phyloP scores from a whole-genome alignment of 2,329 filamentous ascomycete genomes.

The Leptographium flavum region DNA sequence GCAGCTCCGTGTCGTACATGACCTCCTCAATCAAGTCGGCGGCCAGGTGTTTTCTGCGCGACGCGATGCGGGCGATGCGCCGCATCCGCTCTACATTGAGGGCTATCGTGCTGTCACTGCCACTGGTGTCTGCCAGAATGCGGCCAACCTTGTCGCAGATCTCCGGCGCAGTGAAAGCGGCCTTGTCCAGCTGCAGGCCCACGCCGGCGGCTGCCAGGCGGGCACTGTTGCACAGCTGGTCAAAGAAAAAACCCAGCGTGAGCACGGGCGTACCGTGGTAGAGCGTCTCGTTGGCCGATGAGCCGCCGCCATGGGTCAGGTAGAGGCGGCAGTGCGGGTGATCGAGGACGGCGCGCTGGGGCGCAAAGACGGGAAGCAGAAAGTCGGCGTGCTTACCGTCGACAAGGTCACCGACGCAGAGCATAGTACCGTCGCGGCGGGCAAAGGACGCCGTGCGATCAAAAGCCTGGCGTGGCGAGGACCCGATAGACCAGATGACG shows the following conservation, averaged over 20 bases:
- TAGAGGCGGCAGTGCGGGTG: not conserved
- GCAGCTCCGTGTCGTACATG: not conserved
- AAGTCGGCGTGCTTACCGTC: not conserved
- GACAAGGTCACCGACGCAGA: not conserved
- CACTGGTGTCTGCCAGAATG: not conserved
- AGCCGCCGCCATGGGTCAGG: not conserved
- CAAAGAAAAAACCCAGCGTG: not conserved
- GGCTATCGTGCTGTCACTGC: not conserved
- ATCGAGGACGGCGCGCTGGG: not conserved
- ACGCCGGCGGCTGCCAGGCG: not conserved
- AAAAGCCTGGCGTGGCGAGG: not conserved
- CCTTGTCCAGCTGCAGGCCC: not conserved
- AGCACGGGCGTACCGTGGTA: not conserved
- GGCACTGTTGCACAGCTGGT: not conserved
- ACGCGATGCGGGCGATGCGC: not conserved
- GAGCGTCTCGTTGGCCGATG: not conserved
- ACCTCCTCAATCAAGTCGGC: slow-evolving; percentile 1
- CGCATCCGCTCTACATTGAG: not conserved
- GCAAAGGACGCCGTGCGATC: not conserved
- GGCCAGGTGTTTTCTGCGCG: not conserved
- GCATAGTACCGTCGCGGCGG: too few species aligned
- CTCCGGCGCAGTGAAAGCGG: not conserved
- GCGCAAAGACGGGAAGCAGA: not conserved
- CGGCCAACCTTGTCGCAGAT: not conserved
- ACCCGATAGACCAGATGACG: not conserved